A percentile compares a stretch with the other conserved stretches of the same genome.
phyloP scores from a whole-genome alignment of 139 green algal species.

The Closterium sp. region DNA sequence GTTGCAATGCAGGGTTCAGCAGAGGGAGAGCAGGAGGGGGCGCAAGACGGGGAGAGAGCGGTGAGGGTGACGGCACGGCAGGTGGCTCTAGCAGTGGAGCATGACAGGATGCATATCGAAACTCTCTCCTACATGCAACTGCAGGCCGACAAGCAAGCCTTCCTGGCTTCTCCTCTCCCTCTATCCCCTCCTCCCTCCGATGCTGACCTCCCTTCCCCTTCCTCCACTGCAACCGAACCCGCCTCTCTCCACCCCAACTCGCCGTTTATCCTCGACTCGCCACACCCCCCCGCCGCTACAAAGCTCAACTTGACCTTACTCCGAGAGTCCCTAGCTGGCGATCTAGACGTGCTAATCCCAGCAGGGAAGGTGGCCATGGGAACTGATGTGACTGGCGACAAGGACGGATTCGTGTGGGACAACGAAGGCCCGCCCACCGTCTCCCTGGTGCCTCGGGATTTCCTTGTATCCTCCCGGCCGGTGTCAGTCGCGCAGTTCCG shows the following conservation, averaged over 20 bases:
- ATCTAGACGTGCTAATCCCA: conserved; percentile 22
- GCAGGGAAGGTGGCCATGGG: conserved; percentile 50
- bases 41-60: background rate
- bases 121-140: conserved; percentile 69
- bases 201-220: background rate
- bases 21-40: no score
- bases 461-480: conserved; percentile 44
- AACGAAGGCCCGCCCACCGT: conserved; percentile 57
- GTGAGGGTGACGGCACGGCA: conserved; percentile 5
- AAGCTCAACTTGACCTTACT: background rate
- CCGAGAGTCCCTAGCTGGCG: background rate
- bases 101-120: conserved; percentile 70
- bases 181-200: background rate
- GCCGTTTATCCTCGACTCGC: background rate
- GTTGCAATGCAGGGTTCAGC: background rate
- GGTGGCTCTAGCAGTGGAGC: conserved; percentile 55
- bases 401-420: conserved; percentile 63
- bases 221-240: background rate
- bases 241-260: background rate
- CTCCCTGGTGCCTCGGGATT: background rate
- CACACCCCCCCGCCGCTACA: background rate
- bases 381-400: background rate
- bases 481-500: conserved; percentile 62
- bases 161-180: background rate
- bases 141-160: conserved; percentile 46